A percentile compares a stretch with the other conserved stretches of the same genome.
Evolutionary conservation across 2,329 filamentous ascomycete genomes (phyloP).

Genomic region (Microcera coccophila): DNA sequence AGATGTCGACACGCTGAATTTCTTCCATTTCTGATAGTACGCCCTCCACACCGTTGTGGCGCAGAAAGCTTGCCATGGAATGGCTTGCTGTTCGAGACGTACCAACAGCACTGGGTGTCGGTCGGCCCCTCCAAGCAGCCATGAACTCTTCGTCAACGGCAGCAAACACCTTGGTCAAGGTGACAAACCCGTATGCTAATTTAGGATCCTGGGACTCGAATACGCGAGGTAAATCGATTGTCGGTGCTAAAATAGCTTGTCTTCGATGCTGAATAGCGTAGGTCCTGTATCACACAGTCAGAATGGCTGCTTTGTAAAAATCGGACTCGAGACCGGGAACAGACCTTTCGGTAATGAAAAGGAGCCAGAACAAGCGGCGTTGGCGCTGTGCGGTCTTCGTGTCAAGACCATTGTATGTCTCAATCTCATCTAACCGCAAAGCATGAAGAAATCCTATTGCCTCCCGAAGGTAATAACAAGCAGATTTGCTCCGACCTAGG

Average conservation of each 20-base stretch:
- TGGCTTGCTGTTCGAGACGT: background rate
- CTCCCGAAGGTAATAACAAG: conserved; percentile 21
- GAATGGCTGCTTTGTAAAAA: background rate
- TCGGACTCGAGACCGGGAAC: background rate
- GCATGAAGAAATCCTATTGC: conserved; percentile 19
- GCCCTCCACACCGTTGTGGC: background rate
- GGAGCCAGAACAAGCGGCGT: conserved; percentile 19
- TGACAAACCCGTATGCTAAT: conserved; percentile 19
- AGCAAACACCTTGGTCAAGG: conserved; percentile 15
- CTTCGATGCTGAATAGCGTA: conserved; percentile 19
- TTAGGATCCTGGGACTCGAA: conserved; percentile 18
- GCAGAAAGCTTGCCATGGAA: background rate
- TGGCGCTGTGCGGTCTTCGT: conserved; percentile 11
- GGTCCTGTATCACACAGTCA: conserved; percentile 9
- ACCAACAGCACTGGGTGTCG: background rate
- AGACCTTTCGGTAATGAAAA: conserved; percentile 21
- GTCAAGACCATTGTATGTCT: conserved; percentile 10
- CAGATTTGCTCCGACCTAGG: conserved; percentile 9
- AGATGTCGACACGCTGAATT: conserved; percentile 18
- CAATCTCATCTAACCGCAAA: conserved; percentile 13
- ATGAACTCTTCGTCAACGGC: conserved; percentile 13
- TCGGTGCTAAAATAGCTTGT: conserved; percentile 11
- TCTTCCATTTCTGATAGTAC: conserved; percentile 14
- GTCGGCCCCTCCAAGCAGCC: conserved; percentile 3
- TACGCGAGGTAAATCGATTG: conserved; percentile 16